These are phyloP conservation scores for Gossypium aridum DNA, from an alignment of 441 rosid species.

Conservation along the genomic window DNA sequence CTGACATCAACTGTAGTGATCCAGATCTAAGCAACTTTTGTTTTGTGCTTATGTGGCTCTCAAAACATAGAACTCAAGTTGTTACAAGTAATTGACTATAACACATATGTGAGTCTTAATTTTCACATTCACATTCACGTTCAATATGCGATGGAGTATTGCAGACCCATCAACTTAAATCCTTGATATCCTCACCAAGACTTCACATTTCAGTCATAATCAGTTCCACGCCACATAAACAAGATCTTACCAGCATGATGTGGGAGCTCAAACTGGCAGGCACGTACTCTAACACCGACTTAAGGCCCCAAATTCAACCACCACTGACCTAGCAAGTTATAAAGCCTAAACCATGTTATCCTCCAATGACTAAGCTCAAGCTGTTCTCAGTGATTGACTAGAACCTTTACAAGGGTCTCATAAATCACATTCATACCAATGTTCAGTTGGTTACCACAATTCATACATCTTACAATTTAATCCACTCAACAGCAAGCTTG, in stretches of 20 bases:
- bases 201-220: not conserved
- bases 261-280: not conserved
- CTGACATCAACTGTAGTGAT: not conserved
- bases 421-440: not conserved
- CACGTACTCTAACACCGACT: not conserved
- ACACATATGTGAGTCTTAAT: not conserved
- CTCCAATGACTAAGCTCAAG: conserved; percentile 5
- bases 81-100: not conserved
- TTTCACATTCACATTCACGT: not conserved
- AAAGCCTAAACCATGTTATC: conserved; percentile 3
- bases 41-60: not conserved
- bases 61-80: not conserved
- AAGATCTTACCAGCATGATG: not conserved
- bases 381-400: not conserved
- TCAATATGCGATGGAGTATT: not conserved
- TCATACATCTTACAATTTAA: not conserved
- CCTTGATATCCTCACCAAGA: not conserved
- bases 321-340: not conserved
- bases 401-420: not conserved
- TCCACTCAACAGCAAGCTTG: conserved; percentile 2
- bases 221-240: not conserved
- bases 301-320: not conserved
- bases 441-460: not conserved
- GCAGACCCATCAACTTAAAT: conserved; percentile 4
- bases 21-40: not conserved